phyloP scores from a whole-genome alignment of 2,329 filamentous ascomycete genomes.

The Aotearoamyces nothofagi region DNA sequence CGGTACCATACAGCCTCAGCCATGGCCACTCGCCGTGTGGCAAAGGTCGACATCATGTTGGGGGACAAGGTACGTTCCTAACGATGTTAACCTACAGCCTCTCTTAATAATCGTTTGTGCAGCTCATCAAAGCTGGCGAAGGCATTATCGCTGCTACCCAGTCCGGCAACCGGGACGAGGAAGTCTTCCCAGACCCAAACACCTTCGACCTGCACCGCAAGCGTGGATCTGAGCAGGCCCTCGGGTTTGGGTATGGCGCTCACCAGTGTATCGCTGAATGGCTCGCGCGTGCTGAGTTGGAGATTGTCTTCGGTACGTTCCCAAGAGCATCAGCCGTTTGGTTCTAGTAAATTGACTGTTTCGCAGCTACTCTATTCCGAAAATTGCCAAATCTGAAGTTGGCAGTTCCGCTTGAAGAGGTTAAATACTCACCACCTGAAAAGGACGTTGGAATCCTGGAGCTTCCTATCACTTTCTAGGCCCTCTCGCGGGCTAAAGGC shows the following conservation, averaged over 20 bases:
- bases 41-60: slow-evolving; percentile 29
- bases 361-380: slow-evolving; percentile 22
- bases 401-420: slow-evolving; percentile 22
- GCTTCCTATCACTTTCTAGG: slow-evolving; percentile 18
- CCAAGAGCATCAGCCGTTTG: slow-evolving; percentile 2
- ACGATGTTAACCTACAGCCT: neutral
- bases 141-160: slow-evolving; percentile 31
- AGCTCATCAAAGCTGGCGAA: slow-evolving; percentile 24
- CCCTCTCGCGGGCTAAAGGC: no score
- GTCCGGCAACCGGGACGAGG: slow-evolving; percentile 31
- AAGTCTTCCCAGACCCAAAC: slow-evolving; percentile 25
- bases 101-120: no score
- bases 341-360: neutral
- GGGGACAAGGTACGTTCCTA: slow-evolving; percentile 22
- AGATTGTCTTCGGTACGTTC: slow-evolving; percentile 26
- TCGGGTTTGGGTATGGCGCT: slow-evolving; percentile 30
- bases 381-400: slow-evolving; percentile 24
- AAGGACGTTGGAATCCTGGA: slow-evolving; percentile 26
- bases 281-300: slow-evolving; percentile 26
- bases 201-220: slow-evolving; percentile 27
- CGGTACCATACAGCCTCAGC: slow-evolving; percentile 31
- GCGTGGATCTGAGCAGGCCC: slow-evolving; percentile 19
- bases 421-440: slow-evolving; percentile 23
- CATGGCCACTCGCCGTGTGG: slow-evolving; percentile 30
- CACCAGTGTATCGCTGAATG: slow-evolving; percentile 31